Evolutionary conservation across 164 flowering plant genomes (phyloP).

Genomic region (Vitis vinifera): ASM3070453v1 NC_081811.1:2244501-2245000

Average conservation of each 20-base stretch:
- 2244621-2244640: not conserved
- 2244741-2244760: slow-evolving; percentile 83
- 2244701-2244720: slow-evolving; percentile 91
- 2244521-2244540: too few relatives aligned
- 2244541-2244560: too few relatives aligned
- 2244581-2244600: too few relatives aligned
- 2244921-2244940: slow-evolving; percentile 59
- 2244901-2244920: slow-evolving; percentile 68
- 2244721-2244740: slow-evolving; percentile 97
- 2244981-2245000: slow-evolving; percentile 97
- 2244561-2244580: too few relatives aligned
- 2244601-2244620: not conserved
- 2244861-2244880: slow-evolving; percentile 88
- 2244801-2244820: slow-evolving; percentile 73
- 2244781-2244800: slow-evolving; percentile 85
- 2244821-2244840: slow-evolving; percentile 91
- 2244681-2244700: slow-evolving; percentile 97
- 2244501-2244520: too few relatives aligned
- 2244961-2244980: slow-evolving; percentile 99
- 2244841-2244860: slow-evolving; percentile 98
- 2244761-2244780: slow-evolving; percentile 98
- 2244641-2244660: slow-evolving; percentile 55
- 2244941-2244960: slow-evolving; percentile 94
- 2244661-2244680: slow-evolving; percentile 78
- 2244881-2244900: slow-evolving; percentile 72